Base-by-base conservation (phyloP, 2,329 filamentous ascomycete genomes). In the Blastomyces silverae region DNA sequence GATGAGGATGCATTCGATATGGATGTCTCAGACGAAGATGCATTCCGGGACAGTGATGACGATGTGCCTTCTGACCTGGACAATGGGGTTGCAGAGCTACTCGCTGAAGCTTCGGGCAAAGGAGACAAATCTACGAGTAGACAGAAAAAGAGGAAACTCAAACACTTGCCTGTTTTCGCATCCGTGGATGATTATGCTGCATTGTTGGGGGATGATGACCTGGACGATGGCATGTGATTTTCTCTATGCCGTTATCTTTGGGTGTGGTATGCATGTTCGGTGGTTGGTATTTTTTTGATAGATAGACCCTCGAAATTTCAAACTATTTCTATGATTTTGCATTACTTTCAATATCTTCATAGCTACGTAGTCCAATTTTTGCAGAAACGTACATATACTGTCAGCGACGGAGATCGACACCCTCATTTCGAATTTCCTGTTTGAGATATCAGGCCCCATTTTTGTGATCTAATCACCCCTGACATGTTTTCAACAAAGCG, bases 131-230 rank as follows among this genome's bases (percentile, higher is more conserved):
- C 73, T 65, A 77, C 79, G 28, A 75, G 75, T 20, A 76, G 77
- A 69, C 83, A 85, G 74, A 90, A 89, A 79, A 88, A 85, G 79
- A 91, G 88, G 83, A 91, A 91, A 80, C 82, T 97, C 76, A 96
- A 92, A 84, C 86, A 87, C 68, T 81, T 99, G 70, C 94, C 94
- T 7, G 95, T 87, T 46, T 99, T 99, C 80, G 94, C 95, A 25
- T 95, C 91, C 42, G 89, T 84, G 42, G 94, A 97, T 64, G 94
- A 97, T 75, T 99, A 97, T 77, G 93, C 92, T 20, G 89, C 89
- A 71, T 83, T 96, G 79, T 78, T 96, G 75, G 90, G 83, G 3
- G 84, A 86, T 68, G 90, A 94, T 62, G 42, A 66, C 68, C 90
- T 94, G 62, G 48, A 67, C 15, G 67, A 65, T 37, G 53, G 50